Conservation (phyloP, 1,284 basidiomycete genomes). For the Naganishia liquefaciens region DNA sequence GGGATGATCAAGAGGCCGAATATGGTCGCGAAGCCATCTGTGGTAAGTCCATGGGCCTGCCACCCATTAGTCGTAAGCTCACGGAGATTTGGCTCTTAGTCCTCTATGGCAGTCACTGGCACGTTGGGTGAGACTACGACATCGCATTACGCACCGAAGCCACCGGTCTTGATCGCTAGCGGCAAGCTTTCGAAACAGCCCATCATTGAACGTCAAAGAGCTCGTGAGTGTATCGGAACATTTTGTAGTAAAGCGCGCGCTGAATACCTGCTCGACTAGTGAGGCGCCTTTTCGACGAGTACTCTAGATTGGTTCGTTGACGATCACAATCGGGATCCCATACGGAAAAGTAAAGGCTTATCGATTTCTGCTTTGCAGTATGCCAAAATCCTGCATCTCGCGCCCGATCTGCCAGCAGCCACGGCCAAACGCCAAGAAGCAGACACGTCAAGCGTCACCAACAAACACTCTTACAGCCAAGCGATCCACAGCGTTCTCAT, state of each 20-base stretch:
- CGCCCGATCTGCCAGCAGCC: constrained; percentile 44
- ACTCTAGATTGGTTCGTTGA: constrained; percentile 13
- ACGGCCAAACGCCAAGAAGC: constrained; percentile 45
- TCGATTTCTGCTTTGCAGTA: constrained; percentile 38
- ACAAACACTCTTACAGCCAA: constrained; percentile 47
- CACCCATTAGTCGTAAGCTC: background rate
- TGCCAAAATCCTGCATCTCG: constrained; percentile 36
- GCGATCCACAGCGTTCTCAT: constrained; percentile 52
- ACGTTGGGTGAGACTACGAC: background rate
- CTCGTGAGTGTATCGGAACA: background rate
- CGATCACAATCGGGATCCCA: background rate
- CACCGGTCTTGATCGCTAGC: constrained; percentile 20
- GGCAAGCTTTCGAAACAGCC: constrained; percentile 32
- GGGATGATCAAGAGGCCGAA: constrained; percentile 17
- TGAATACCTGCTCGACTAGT: constrained; percentile 2
- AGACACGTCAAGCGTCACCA: constrained; percentile 42
- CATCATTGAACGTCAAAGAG: constrained; percentile 30
- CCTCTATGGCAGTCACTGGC: background rate
- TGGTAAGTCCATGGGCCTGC: background rate
- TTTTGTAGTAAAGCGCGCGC: too few relatives aligned
- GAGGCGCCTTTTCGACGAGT: constrained; percentile 30
- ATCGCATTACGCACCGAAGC: background rate
- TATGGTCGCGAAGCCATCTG: background rate
- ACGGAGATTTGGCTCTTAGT: background rate
- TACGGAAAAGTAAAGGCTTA: background rate